A percentile compares a stretch with the other conserved stretches of the same genome.
Conservation (phyloP, 1,139 yeast genomes). For the Suhomyces chickasaworum region DNA sequence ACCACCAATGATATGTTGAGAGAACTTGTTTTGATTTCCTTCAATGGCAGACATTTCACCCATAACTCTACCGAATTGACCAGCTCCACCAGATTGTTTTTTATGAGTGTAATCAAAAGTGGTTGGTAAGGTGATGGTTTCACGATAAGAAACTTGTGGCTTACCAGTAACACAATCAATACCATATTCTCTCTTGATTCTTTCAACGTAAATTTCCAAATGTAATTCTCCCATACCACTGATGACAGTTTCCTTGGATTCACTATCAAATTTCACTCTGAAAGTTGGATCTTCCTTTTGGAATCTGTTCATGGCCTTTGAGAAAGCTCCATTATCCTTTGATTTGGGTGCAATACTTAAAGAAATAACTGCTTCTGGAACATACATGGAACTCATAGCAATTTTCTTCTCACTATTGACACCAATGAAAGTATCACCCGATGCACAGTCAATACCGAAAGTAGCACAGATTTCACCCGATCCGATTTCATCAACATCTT, state of each 20-base stretch:
- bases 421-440: constrained; percentile 93
- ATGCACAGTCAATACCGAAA: constrained; percentile 98
- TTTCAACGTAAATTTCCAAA: constrained; percentile 93
- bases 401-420: constrained; percentile 70
- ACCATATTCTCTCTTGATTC: constrained; percentile 96
- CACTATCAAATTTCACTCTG: constrained; percentile 86
- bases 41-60: constrained; percentile 74
- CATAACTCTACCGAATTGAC: constrained; percentile 96
- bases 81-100: constrained; percentile 99
- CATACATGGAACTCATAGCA: constrained; percentile 97
- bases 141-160: constrained; percentile 98
- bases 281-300: constrained; percentile 99
- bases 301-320: constrained; percentile 95
- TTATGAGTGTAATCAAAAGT: constrained; percentile 94
- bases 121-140: constrained; percentile 74
- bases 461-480: constrained; percentile 99
- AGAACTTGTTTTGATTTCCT: constrained; percentile 65
- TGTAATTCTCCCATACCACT: constrained; percentile 99
- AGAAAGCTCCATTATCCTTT: constrained; percentile 81
- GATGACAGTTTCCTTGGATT: constrained; percentile 92
- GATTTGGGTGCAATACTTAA: constrained; percentile 86
- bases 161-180: constrained; percentile 95
- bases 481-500: constrained; percentile 92
- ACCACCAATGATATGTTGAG: constrained; percentile 93
- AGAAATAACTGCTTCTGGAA: constrained; percentile 97